These are phyloP conservation scores for Dactylella cylindrospora DNA, from an alignment of 2,329 filamentous ascomycete species.

Conservation along the genomic window DNA sequence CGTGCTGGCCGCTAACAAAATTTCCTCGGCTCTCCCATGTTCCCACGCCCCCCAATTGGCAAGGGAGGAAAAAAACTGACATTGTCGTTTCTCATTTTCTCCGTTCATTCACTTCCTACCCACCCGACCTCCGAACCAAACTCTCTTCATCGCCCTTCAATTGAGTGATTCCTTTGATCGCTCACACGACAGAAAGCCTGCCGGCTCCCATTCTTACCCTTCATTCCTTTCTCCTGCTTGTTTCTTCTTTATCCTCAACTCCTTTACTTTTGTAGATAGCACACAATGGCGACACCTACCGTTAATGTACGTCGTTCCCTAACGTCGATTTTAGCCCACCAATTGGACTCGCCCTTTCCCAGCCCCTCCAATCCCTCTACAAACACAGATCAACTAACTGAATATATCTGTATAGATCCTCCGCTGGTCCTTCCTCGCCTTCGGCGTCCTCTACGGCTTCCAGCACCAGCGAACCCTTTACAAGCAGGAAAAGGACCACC, in stretches of 20 bases:
- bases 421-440: conserved; percentile 89
- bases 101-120: no score
- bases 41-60: no score
- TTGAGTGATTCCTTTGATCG: not conserved
- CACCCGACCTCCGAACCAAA: no score
- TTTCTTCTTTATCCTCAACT: not conserved
- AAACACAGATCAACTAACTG: conserved; percentile 4
- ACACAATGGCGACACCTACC: conserved; percentile 36
- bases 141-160: conserved; percentile 1
- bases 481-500: conserved; percentile 67
- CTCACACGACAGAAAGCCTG: no score
- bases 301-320: conserved; percentile 32
- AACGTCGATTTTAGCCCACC: no score
- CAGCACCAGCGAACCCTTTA: conserved; percentile 84
- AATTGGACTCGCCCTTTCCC: conserved; percentile 1
- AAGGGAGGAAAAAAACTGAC: no score
- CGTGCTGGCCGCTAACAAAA: no score
- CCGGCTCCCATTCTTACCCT: not conserved
- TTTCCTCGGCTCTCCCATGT: no score
- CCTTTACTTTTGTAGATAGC: not conserved
- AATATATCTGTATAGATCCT: conserved; percentile 68
- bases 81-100: no score
- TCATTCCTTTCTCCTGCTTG: not conserved
- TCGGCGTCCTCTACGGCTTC: conserved; percentile 93
- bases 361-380: conserved; percentile 47